Evolutionary conservation across 257 asterid species (phyloP), one percentile per base, ranked within the genome.

Genomic region (Solanum peruvianum): DNA sequence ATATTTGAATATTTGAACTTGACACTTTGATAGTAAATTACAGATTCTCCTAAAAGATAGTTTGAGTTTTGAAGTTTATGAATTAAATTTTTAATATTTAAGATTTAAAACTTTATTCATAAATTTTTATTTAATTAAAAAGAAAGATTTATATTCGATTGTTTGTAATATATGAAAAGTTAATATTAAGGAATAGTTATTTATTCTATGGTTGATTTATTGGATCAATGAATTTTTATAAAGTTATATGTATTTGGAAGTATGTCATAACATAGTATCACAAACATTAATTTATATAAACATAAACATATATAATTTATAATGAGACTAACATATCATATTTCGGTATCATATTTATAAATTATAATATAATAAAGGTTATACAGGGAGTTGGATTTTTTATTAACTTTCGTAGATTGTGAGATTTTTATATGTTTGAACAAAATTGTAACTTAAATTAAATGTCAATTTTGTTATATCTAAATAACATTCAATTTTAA

Each of bases 291-390:
- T 62, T 62, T 62, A 4, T 23, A 62, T 1, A 62, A n/a, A 62
- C 5, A 62, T 5, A n/a, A 62, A 11, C 1, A 3, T 2, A 11
- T n/a, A n/a, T 4, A 6, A 23, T 62, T n/a, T 62, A 58, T 62
- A 62, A n/a, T 11, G 14, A 4, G 4, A 25, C 1, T 1, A 0
- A 0, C 10, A 11, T 66, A 2, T 10, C 0, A 66, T 25, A 11
- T 25, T 66, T 66, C 6, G 1, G 6, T 66, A 66, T 66, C 3
- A 10, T 62, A 62, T 62, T 62, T 58, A 58, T 58, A 5, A 58
- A 20, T 58, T 58, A 20, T 20, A 56, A 11, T 56, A 3, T 20
- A n/a, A 56, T 56, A 56, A 56, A 56, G 1, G 8, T 7, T 56
- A 56, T 42, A 2, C 0, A 8, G 3, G 5, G 11, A 58, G 25